Conservation (phyloP, 108 stramenopile genomes). For the Cyclotella cryptica region DNA sequence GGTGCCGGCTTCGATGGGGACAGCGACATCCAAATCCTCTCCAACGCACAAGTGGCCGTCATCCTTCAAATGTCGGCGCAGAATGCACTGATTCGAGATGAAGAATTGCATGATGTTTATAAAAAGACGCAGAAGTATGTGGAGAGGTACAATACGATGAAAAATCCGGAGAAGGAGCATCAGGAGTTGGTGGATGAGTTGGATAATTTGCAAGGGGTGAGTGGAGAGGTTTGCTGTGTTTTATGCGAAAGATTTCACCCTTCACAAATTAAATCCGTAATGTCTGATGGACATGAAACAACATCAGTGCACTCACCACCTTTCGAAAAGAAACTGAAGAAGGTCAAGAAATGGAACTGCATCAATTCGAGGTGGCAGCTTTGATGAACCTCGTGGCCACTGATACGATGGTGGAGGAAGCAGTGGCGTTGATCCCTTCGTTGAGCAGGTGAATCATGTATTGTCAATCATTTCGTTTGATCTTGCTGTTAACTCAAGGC, state of each 20-base stretch:
- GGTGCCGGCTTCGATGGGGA: conserved; percentile 73
- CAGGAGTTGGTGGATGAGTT: conserved; percentile 88
- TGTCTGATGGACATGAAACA: neutral
- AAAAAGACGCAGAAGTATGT: conserved; percentile 90
- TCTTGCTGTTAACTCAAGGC: too few relatives aligned
- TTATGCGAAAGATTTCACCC: neutral
- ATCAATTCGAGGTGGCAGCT: conserved; percentile 87
- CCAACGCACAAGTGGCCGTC: conserved; percentile 90
- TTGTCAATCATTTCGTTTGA: too few relatives aligned
- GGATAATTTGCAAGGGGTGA: conserved; percentile 90
- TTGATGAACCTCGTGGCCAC: conserved; percentile 91
- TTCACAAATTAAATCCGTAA: neutral
- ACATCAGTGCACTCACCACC: conserved; percentile 72
- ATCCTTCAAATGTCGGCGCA: conserved; percentile 83
- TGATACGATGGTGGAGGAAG: conserved; percentile 87
- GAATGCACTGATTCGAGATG: conserved; percentile 76
- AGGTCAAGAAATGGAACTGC: conserved; percentile 81
- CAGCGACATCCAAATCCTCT: conserved; percentile 80
- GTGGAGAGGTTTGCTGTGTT: conserved; percentile 29
- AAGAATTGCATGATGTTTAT: conserved; percentile 88
- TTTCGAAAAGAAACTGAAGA: conserved; percentile 92
- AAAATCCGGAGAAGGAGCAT: conserved; percentile 87
- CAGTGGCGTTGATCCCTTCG: conserved; percentile 79
- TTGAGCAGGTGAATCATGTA: conserved; percentile 36
- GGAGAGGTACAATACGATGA: conserved; percentile 90